A percentile compares a stretch with the other conserved stretches of the same genome.
These are phyloP conservation scores for Arthroderma sp. DNA, from an alignment of 2,329 filamentous ascomycete species.

Conservation along the genomic window DNA sequence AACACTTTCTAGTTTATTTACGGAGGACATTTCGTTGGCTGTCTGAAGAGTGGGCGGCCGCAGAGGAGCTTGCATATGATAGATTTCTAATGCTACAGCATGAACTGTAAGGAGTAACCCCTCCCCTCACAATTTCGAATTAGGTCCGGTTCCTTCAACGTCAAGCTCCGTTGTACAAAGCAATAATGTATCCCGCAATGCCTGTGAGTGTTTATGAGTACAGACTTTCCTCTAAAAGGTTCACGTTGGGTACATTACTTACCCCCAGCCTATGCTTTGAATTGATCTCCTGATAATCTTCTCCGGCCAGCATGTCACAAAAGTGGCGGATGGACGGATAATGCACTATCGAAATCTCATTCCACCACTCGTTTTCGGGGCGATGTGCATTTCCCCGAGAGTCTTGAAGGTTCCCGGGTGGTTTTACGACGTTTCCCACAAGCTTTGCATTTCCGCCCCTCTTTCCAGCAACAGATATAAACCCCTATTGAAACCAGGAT, in stretches of 20 bases:
- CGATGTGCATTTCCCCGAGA: constrained; percentile 13
- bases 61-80: too few species aligned
- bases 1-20: too few species aligned
- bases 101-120: too few species aligned
- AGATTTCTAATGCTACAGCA: too few species aligned
- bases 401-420: constrained; percentile 12
- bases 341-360: constrained; percentile 52
- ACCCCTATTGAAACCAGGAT: constrained; percentile 14
- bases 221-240: background rate
- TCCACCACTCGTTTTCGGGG: constrained; percentile 35
- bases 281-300: constrained; percentile 49
- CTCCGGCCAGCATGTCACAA: constrained; percentile 45
- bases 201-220: constrained; percentile 14
- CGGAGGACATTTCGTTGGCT: too few species aligned
- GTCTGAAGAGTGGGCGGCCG: too few species aligned
- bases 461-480: constrained; percentile 34
- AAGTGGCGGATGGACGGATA: constrained; percentile 51
- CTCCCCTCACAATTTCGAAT: constrained; percentile 16
- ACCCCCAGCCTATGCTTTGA: constrained; percentile 36
- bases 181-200: constrained; percentile 40
- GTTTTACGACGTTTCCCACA: constrained; percentile 42
- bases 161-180: constrained; percentile 41
- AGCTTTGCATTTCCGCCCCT: constrained; percentile 49
- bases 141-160: constrained; percentile 16
- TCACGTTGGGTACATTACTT: constrained; percentile 8